Evolutionary conservation across 495 filamentous ascomycete species (phyloP).

Genomic region (Cladorrhinum samala): DNA sequence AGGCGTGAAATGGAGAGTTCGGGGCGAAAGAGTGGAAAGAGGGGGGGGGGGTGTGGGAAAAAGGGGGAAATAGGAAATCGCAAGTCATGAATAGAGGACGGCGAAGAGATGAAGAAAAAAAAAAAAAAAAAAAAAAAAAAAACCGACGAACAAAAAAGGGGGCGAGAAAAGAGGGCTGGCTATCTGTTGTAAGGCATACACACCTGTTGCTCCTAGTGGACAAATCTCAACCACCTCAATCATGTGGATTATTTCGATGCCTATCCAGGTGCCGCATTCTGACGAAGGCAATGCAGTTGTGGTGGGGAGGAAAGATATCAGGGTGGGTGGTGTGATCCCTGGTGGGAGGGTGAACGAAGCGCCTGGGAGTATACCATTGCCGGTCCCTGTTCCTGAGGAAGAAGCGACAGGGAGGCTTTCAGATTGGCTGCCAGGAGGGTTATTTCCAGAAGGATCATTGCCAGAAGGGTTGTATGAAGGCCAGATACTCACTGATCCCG

Average conservation of each 20-base stretch:
- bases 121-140: too few species aligned
- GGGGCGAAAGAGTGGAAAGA: too few species aligned
- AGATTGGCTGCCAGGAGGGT: neutral
- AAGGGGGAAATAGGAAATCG: too few species aligned
- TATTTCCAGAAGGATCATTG: neutral
- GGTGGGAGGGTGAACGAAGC: neutral
- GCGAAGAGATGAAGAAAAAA: too few species aligned
- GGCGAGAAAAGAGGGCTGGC: neutral
- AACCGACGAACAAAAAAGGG: neutral
- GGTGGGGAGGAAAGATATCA: neutral
- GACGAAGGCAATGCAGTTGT: constrained; percentile 1
- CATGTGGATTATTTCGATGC: constrained; percentile 34
- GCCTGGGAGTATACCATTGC: too few species aligned
- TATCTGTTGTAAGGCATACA: neutral
- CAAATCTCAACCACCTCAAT: constrained; percentile 29
- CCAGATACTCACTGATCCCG: neutral
- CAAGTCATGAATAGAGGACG: too few species aligned
- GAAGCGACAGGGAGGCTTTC: neutral
- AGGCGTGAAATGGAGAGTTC: too few species aligned
- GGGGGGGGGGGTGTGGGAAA: too few species aligned
- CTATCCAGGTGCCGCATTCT: constrained; percentile 28
- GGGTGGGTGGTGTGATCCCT: neutral
- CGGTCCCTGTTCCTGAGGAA: too few species aligned
- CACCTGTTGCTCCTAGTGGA: constrained; percentile 25
- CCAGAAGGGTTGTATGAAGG: neutral